Evolutionary conservation across 192 early-diverging fungal genomes (phyloP).

Genomic region (Bifiguratus adelaidae): DNA sequence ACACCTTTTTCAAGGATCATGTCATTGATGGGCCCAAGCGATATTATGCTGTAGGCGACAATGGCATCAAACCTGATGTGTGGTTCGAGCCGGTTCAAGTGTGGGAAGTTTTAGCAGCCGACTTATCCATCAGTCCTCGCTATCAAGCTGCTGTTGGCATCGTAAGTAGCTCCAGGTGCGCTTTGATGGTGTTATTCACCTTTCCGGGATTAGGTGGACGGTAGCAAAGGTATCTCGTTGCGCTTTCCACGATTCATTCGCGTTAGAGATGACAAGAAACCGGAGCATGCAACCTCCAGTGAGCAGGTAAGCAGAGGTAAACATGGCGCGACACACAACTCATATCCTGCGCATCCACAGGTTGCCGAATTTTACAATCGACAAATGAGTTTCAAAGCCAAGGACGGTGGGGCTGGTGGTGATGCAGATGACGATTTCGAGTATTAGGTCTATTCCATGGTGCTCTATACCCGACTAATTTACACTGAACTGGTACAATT

Average conservation of each 20-base stretch:
- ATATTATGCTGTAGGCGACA: constrained; percentile 74
- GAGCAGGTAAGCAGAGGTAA: constrained; percentile 48
- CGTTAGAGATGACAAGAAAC: constrained; percentile 88
- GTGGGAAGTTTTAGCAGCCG: constrained; percentile 96
- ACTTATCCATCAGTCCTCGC: constrained; percentile 91
- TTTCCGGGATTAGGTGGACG: constrained; percentile 43
- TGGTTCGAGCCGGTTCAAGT: constrained; percentile 92
- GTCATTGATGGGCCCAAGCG: constrained; percentile 62
- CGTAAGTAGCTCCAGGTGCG: constrained; percentile 28
- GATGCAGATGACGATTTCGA: background rate
- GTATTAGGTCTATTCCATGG: background rate
- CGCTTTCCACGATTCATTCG: constrained; percentile 97
- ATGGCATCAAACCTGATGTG: constrained; percentile 78
- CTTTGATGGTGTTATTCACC: background rate
- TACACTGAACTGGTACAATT: too few relatives aligned
- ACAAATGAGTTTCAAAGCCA: background rate
- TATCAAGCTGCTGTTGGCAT: constrained; percentile 85
- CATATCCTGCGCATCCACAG: background rate
- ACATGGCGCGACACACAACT: background rate
- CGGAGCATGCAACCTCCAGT: constrained; percentile 86
- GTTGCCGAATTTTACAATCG: background rate
- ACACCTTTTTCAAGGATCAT: constrained; percentile 61
- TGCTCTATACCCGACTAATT: too few relatives aligned
- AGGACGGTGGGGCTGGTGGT: background rate
- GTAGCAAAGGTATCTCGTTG: constrained; percentile 84